Percentiles rank a stretch among this genome's conserved stretches.
These are phyloP conservation scores for Blastobotrys persicus DNA, from an alignment of 1,139 yeast species.

Conservation along the genomic window DNA sequence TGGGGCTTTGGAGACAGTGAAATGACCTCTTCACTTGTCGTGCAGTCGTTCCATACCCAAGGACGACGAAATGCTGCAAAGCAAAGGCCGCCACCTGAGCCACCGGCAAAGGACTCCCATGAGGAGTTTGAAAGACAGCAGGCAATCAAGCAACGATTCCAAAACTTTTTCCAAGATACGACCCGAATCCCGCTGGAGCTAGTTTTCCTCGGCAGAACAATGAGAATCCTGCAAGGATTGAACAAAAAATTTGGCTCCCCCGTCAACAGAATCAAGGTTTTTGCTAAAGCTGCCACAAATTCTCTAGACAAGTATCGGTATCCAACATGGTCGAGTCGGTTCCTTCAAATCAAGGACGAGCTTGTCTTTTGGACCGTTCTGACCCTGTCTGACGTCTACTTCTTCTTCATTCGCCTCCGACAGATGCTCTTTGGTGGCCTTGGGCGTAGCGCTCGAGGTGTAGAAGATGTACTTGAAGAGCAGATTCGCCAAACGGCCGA, in stretches of 20 bases:
- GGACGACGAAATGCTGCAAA: constrained; percentile 2
- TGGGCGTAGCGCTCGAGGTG: constrained; percentile 9
- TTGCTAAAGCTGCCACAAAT: constrained; percentile 53
- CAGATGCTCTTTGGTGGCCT: constrained; percentile 37
- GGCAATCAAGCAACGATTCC: constrained; percentile 41
- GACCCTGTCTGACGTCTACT: constrained; percentile 46
- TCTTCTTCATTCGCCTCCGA: constrained; percentile 40
- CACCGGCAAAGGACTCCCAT: constrained; percentile 21
- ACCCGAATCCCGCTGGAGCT: constrained; percentile 65
- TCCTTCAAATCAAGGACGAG: constrained; percentile 31
- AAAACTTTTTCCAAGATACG: constrained; percentile 56
- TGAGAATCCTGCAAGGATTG: constrained; percentile 70
- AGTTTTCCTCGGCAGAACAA: constrained; percentile 63
- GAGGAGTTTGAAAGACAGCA: constrained; percentile 42
- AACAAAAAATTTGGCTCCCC: constrained; percentile 70
- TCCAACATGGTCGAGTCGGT: constrained; percentile 15
- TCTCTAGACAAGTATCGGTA: constrained; percentile 10
- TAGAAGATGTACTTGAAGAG: constrained; percentile 19
- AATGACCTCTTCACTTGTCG: constrained; percentile 58
- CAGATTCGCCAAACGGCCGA: constrained; percentile 15
- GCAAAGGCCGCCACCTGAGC: not conserved
- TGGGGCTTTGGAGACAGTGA: constrained; percentile 79
- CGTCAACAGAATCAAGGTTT: constrained; percentile 62
- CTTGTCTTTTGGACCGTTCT: constrained; percentile 42
- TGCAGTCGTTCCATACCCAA: constrained; percentile 24